Evolutionary conservation across 2,329 filamentous ascomycete genomes (phyloP), one percentile per base, ranked within the genome.

Genomic region (Pseudogymnoascus sp.): DNA sequence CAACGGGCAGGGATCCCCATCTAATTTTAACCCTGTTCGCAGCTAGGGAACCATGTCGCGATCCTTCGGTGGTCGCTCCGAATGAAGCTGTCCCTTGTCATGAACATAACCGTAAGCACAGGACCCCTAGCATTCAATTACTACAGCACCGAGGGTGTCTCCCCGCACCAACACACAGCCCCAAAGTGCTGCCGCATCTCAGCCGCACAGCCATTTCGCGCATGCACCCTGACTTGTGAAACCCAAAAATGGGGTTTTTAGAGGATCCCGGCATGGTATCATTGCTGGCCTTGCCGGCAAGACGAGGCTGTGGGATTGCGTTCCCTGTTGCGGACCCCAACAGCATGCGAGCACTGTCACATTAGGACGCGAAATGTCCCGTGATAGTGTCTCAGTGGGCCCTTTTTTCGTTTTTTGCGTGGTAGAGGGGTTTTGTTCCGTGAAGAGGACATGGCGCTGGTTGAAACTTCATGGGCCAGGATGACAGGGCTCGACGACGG

Each of bases 391-490:
- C n/a, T 34, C 5, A 7, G n/a, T 25, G 14, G 50, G 5, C 10
- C 31, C 10, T 12, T 34, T 12, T 34, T 34, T 34, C 31, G 31
- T 34, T 34, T 5, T 14, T 31, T 16, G 28, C 14, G n/a, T 12
- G 5, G n/a, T 1, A 12, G n/a, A n/a, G 8, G n/a, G 5, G 28
- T 10, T 34, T 56, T 34, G 8, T 34, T 25, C n/a, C 12, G n/a
- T 7, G 5, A 56, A 18, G 25, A 18, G 46, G 46, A 56, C 46
- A 56, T 56, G 46, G 46, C 28, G 46, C 8, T 16, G 23, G 5
- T 56, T 56, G 46, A 56, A 56, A 56, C 46, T 56, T 56, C 46
- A 56, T 56, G 25, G 28, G 46, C 5, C 28, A 56, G n/a, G 46
- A 56, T 34, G 25, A n/a, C 10, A 37, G 14, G 16, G 40, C 44